Evolutionary conservation across 768 basidiomycete genomes (phyloP), one percentile per base, ranked within the genome.

Genomic region (Lactifluus pinguis): DNA sequence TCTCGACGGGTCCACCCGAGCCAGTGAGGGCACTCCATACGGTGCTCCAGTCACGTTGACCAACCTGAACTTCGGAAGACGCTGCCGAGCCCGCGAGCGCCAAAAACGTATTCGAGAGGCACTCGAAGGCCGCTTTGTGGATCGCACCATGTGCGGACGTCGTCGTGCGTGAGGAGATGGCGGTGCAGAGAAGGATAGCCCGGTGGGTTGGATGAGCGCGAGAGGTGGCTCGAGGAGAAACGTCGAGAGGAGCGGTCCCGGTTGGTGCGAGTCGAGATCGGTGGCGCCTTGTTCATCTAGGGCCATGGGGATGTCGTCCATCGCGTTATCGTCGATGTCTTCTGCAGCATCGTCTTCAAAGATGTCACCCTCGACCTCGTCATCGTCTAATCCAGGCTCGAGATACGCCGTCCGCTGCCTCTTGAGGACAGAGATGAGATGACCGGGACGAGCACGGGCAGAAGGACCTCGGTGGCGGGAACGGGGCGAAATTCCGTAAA

Each of bases 131-230:
- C 1, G 2, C 25, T 25, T 25, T 25, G 25, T 25, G 1, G 25
- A 25, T 25, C 25, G 25, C 1, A 25, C 25, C 25, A 25, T 1
- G 25, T 25, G 25, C 25, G 29, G 92, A 90, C 0, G 94, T 95
- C 13, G 87, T 93, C 2, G 94, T 45, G 92, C 90, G 68, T 95
- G 90, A 21, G 80, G 76, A 0, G 92, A 93, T 13, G 82, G 81
- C 5, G 79, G 25, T 25, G 25, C 73, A 25, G 88, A 82, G 75
- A 94, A 95, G 4, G 94, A 95, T 15, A 94, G 80, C 0, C 0
- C 69, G 0, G 88, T 92, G 0, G 92, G 90, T 36, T 83, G 83
- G 47, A 87, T 78, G 30, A 95, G 80, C 2, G 79, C 69, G 5
- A 93, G 76, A 8, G 89, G 75, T 3, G 91, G n/a, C n/a, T n/a